These are phyloP conservation scores for Skeletonema marinoi DNA, from an alignment of 108 stramenopile species.

Conservation along the genomic window DNA sequence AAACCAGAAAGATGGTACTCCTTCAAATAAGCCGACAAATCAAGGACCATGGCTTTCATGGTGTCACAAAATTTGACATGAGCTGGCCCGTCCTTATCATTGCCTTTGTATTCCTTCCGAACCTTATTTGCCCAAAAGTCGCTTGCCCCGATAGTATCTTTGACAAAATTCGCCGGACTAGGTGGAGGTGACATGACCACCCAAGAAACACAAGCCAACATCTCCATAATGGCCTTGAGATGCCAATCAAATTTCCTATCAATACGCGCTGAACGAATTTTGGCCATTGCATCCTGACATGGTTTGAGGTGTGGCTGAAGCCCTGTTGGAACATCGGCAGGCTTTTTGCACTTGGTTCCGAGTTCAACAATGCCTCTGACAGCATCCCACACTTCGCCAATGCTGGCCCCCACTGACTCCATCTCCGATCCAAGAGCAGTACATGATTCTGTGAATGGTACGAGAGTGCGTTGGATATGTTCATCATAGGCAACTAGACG, in stretches of 20 bases:
- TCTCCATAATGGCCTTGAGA: slow-evolving; percentile 78
- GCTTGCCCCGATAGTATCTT: slow-evolving; percentile 84
- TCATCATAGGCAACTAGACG: slow-evolving; percentile 75
- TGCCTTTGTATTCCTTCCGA: slow-evolving; percentile 90
- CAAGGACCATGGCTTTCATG: slow-evolving; percentile 77
- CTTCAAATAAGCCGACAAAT: slow-evolving; percentile 84
- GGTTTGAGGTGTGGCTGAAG: slow-evolving; percentile 64
- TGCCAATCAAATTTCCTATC: slow-evolving; percentile 81
- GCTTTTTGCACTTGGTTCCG: slow-evolving; percentile 63
- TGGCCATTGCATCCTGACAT: slow-evolving; percentile 61
- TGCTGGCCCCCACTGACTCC: slow-evolving; percentile 54
- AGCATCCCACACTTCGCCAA: slow-evolving; percentile 56
- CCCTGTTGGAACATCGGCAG: slow-evolving; percentile 45
- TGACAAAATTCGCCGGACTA: slow-evolving; percentile 72
- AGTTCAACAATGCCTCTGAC: slow-evolving; percentile 70
- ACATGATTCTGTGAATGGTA: slow-evolving; percentile 67
- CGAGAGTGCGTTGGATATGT: slow-evolving; percentile 58
- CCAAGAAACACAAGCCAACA: slow-evolving; percentile 80
- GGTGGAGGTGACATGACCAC: slow-evolving; percentile 66
- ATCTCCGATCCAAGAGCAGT: slow-evolving; percentile 68
- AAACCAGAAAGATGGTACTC: slow-evolving; percentile 92
- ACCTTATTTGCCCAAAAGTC: slow-evolving; percentile 97
- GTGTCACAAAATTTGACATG: slow-evolving; percentile 91
- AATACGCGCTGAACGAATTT: slow-evolving; percentile 61
- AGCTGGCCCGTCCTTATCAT: slow-evolving; percentile 69